These are phyloP conservation scores for Trichoderma gamsii DNA, from an alignment of 495 filamentous ascomycete genomes.

Conservation along the genomic window DNA sequence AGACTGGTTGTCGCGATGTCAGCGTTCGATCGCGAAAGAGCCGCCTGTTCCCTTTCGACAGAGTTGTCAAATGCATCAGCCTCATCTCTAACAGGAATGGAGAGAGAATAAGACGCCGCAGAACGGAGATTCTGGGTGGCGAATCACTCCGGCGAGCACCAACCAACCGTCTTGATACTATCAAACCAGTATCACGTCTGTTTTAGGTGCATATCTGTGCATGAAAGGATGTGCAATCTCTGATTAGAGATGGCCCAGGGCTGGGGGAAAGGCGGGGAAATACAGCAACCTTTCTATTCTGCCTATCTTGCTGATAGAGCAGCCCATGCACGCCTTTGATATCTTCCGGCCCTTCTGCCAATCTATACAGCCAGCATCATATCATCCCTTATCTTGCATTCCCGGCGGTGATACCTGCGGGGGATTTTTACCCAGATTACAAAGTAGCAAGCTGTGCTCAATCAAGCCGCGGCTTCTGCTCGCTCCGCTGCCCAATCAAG, in stretches of 20 bases:
- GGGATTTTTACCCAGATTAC: not conserved
- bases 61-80: not conserved
- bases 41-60: too few relatives aligned
- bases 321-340: not conserved
- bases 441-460: too few relatives aligned
- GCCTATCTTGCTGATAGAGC: conserved; percentile 10
- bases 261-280: conserved; percentile 8
- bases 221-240: conserved; percentile 2
- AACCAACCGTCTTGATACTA: too few relatives aligned
- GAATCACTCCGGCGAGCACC: not conserved
- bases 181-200: not conserved
- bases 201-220: not conserved
- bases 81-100: not conserved
- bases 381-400: conserved; percentile 1
- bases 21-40: not conserved
- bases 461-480: too few relatives aligned
- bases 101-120: too few relatives aligned
- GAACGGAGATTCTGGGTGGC: not conserved
- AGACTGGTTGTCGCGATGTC: conserved; percentile 4
- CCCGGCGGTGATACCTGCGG: conserved; percentile 1
- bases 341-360: conserved; percentile 1
- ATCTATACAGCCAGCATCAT: not conserved
- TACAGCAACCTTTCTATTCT: not conserved
- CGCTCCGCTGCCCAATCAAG: not conserved
- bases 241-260: conserved; percentile 1